Evolutionary conservation across 176 grass and related monocot genomes (phyloP), one percentile per base, ranked within the genome.

Genomic region (Calamus simplicifolius): DNA sequence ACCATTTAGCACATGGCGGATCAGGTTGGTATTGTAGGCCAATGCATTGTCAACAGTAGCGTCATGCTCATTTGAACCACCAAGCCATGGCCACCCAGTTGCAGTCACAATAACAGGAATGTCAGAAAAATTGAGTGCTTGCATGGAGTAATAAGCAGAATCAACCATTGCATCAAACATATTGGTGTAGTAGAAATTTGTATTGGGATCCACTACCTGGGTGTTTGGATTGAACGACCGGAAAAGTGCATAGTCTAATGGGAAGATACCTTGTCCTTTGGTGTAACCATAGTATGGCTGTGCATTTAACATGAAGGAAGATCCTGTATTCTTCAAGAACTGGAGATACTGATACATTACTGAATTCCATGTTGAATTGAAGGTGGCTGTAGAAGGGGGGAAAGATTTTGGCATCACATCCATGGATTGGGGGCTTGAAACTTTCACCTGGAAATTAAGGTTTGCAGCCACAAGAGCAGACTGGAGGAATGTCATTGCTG

Each of bases 161-260:
- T 98, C 93, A 49, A 98, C 77, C 62, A 92, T 98, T 17, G 87
- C 72, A 73, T 98, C 93, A 53, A 98, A 98, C 93, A 98, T 98
- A 66, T 91, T 98, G 48, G 84, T 73, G 31, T 98, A 98, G 72
- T 88, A 86, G 19, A 82, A 81, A 69, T 98, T 85, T 18, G 84
- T 89, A 59, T 85, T 98, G 4, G 93, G 87, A 53, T 98, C 93
- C 48, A 83, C 76, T 48, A 91, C 85, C 67, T 88, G 87, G 62
- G 79, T 88, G 67, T 89, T 79, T 4, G 84, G 93, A 69, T 80
- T 85, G 35, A 85, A 80, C 27, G 87, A 77, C 30, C 58, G 66
- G 60, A 98, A 98, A 4, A 98, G 66, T 16, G 87, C 93, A 71
- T 83, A 98, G 61, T 89, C 93, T 38, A 98, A 77, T 5, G 93